Percentiles rank a stretch among this genome's conserved stretches.
Conservation (phyloP, 805 yeast species). For the Kluyveromyces aestuarii region DNA sequence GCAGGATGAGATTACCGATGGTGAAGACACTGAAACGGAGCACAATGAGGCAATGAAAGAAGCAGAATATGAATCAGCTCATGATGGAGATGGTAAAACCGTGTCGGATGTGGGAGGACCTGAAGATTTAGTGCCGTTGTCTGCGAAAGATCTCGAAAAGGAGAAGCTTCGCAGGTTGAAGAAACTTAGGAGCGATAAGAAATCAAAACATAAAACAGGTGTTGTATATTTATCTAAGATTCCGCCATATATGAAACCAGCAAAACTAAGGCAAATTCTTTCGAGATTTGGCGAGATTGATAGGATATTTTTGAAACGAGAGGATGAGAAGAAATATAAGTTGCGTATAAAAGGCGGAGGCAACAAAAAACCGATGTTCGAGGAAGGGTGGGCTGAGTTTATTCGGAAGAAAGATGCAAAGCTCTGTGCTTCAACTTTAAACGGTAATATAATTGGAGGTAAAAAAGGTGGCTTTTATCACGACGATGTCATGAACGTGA, state of each 20-base stretch:
- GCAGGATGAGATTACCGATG: slow-evolving; percentile 9
- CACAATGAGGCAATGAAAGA: slow-evolving; percentile 12
- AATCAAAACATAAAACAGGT: slow-evolving; percentile 62
- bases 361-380: slow-evolving; percentile 76
- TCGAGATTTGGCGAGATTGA: slow-evolving; percentile 82
- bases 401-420: slow-evolving; percentile 78
- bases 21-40: slow-evolving; percentile 14
- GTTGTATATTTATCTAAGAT: slow-evolving; percentile 85
- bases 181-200: slow-evolving; percentile 36
- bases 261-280: slow-evolving; percentile 74
- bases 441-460: slow-evolving; percentile 87
- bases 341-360: slow-evolving; percentile 81
- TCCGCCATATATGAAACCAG: slow-evolving; percentile 97
- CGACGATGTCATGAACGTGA: slow-evolving; percentile 88
- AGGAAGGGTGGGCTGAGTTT: slow-evolving; percentile 97
- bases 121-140: slow-evolving; percentile 15
- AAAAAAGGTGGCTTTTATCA: slow-evolving; percentile 84
- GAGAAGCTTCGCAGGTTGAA: slow-evolving; percentile 48
- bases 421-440: slow-evolving; percentile 73
- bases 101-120: slow-evolving; percentile 10
- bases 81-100: slow-evolving; percentile 5
- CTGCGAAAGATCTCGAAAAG: slow-evolving; percentile 41
- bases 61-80: slow-evolving; percentile 12
- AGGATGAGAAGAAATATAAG: slow-evolving; percentile 54
- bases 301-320: slow-evolving; percentile 80